Base-by-base conservation (phyloP, 225 moss, liverwort and hornwort genomes). In the Neckera pumila region DNA sequence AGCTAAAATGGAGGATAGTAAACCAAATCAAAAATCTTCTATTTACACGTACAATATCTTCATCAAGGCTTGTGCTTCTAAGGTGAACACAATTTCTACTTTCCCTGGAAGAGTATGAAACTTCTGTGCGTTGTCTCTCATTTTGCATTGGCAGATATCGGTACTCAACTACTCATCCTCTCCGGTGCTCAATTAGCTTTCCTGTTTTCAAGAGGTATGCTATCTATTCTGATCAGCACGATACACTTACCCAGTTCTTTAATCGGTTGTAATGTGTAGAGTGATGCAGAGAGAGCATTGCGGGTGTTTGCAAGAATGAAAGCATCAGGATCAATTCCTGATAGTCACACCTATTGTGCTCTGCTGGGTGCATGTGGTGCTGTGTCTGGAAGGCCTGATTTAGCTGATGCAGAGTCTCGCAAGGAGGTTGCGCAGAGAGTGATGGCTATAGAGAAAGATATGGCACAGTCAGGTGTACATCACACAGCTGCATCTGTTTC, bases 281-380 rank as follows among this genome's bases (percentile, higher is more conserved):
- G 92, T 89, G 97, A 99, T 86, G 80, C 95, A 86, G 91, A 94
- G 87, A 93, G 96, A 78, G 97, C 98, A 57, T 92, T 99, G 89
- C 93, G 93, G 83, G 94, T 96, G 40, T 99, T 99, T 82, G 94
- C 93, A 86, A 95, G 93, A 93, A 96, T 99, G 98, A 99, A 99
- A 87, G 93, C 92, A 83, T 90, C 94, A 47, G 90, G 94, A 86
- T 91, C 89, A 76, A 81, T 54, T 56, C 95, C 98, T 75, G 98
- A 99, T 70, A 93, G 87, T 88, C 96, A 93, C 91, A 99, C 98
- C 78, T 99, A 97, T 89, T 90, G 94, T 86, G 93, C 96, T 72
- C 89, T 99, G 58, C 84, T 99, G 81, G 92, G 90, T 82, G 94
- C 92, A 45, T 95, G 94, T 84, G 98, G 96, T 83, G 91, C 89